Evolutionary conservation across 352 stramenopile genomes (phyloP).

Genomic region (Globisporangium apiculatum): DNA sequence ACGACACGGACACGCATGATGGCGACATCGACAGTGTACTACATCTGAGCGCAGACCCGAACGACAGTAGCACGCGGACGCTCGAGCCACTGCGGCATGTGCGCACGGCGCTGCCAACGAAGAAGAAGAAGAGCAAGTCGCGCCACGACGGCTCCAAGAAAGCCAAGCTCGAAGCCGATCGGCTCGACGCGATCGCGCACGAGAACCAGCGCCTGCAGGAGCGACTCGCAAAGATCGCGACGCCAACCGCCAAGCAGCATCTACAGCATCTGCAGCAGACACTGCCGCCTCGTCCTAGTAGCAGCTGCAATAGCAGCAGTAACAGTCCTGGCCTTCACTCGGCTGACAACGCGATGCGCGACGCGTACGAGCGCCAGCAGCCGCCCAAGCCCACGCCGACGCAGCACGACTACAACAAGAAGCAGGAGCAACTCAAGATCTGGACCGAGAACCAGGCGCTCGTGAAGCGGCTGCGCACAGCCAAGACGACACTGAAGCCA

Average conservation of each 20-base stretch:
- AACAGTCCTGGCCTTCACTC: constrained; percentile 6
- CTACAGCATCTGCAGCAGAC: background rate
- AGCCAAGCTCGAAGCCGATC: constrained; percentile 15
- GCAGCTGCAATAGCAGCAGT: background rate
- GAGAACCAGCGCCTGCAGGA: constrained; percentile 25
- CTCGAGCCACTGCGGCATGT: constrained; percentile 10
- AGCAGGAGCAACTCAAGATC: constrained; percentile 64
- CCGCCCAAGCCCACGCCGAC: background rate
- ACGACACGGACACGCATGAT: background rate
- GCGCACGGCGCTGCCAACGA: background rate
- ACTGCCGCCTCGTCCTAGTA: background rate
- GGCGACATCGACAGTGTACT: background rate
- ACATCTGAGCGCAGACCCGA: background rate
- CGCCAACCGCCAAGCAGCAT: background rate
- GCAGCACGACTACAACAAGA: constrained; percentile 49
- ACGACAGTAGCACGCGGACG: background rate
- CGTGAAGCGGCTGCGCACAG: constrained; percentile 49
- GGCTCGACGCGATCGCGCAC: constrained; percentile 11
- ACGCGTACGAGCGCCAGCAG: constrained; percentile 1
- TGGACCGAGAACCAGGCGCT: constrained; percentile 70
- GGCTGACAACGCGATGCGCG: constrained; percentile 3
- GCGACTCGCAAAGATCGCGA: constrained; percentile 17
- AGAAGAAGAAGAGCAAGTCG: constrained; percentile 11
- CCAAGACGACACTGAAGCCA: constrained; percentile 54
- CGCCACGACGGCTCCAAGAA: constrained; percentile 14